Evolutionary conservation across 805 yeast species (phyloP).

Genomic region (Ascoidea rubescens): DNA sequence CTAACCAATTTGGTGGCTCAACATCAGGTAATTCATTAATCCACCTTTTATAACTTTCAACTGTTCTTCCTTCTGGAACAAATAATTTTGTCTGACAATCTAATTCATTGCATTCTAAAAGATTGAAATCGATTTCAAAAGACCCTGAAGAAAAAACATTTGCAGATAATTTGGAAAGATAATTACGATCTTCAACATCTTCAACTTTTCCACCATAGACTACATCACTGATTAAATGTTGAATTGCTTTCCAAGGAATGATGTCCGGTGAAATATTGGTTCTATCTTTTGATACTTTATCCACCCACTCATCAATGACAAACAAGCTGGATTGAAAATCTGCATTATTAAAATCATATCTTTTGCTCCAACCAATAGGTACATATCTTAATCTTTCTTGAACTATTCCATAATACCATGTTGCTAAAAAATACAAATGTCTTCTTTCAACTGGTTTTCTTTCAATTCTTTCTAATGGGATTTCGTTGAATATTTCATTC

Average conservation of each 20-base stretch:
- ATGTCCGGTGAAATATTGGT: conserved; percentile 28
- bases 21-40: conserved; percentile 35
- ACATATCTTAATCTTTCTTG: conserved; percentile 43
- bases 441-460: conserved; percentile 27
- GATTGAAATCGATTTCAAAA: conserved; percentile 27
- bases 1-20: conserved; percentile 41
- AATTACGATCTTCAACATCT: conserved; percentile 23
- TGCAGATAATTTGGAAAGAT: conserved; percentile 21
- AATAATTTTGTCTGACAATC: conserved; percentile 13
- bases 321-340: conserved; percentile 42
- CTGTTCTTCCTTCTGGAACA: conserved; percentile 33
- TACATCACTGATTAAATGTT: conserved; percentile 34
- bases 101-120: conserved; percentile 19
- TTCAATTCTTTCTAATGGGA: conserved; percentile 11
- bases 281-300: conserved; percentile 12
- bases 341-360: conserved; percentile 60
- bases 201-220: conserved; percentile 48
- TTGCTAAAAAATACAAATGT: conserved; percentile 36
- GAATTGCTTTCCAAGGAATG: conserved; percentile 42
- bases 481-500: conserved; percentile 20
- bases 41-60: conserved; percentile 31
- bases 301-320: conserved; percentile 30
- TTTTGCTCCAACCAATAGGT: conserved; percentile 48
- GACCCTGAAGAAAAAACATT: conserved; percentile 25
- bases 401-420: conserved; percentile 61